Evolutionary conservation across 139 green algal genomes (phyloP), one percentile per base, ranked within the genome.

Genomic region (Ulvella scutata): DNA sequence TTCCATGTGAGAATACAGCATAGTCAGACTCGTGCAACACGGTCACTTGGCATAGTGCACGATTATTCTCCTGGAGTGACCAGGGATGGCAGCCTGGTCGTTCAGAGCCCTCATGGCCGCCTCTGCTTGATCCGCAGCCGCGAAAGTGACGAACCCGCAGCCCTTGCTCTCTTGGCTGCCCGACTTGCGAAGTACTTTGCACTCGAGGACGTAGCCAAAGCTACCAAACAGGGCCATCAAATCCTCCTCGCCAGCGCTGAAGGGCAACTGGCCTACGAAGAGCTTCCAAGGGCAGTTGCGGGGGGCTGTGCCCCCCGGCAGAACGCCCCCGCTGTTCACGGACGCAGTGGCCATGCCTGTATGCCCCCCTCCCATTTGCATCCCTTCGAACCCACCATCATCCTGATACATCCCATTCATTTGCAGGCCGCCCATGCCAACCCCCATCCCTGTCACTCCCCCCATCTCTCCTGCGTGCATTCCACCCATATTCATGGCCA

Each of bases 281-380:
- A 67, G 51, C 51, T 67, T 67, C 51, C 51, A 67, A n/a, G 51
- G 51, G 51, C 51, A 67, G n/a, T 67, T 67, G 51, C 51, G 51
- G n/a, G 20, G 31, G 51, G 31, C 51, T 29, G n/a, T 26, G 51
- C 51, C 51, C n/a, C 9, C 51, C 13, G 51, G n/a, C n/a, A n/a
- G n/a, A n/a, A n/a, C n/a, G n/a, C n/a, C n/a, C n/a, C n/a, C n/a
- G n/a, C n/a, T n/a, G n/a, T n/a, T n/a, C n/a, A n/a, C n/a, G n/a
- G n/a, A n/a, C n/a, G n/a, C n/a, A n/a, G n/a, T n/a, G n/a, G n/a
- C n/a, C n/a, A n/a, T n/a, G n/a, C n/a, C n/a, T n/a, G n/a, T n/a
- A n/a, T n/a, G n/a, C n/a, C n/a, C n/a, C n/a, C n/a, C n/a, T n/a
- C n/a, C n/a, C n/a, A n/a, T n/a, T n/a, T n/a, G n/a, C n/a, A n/a